Percentiles rank a stretch among this genome's conserved stretches.
These are phyloP conservation scores for Bimuria novae-zelandiae DNA, from an alignment of 2,329 filamentous ascomycete species.

Conservation along the genomic window DNA sequence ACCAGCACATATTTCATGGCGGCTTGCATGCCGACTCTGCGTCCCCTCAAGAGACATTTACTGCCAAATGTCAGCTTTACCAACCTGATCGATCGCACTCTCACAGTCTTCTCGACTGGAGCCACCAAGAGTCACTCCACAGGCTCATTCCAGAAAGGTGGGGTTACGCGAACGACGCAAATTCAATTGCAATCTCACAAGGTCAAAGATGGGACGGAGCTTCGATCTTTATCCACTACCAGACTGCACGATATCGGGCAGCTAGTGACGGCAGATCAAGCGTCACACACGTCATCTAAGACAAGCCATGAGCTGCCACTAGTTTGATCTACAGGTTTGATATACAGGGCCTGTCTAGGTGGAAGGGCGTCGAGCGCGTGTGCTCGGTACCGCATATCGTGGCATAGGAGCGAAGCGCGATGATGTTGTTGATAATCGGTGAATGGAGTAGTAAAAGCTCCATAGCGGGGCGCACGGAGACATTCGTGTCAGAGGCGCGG, in stretches of 20 bases:
- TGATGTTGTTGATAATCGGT: no score
- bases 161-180: not conserved
- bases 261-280: not conserved
- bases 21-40: slow-evolving; percentile 9
- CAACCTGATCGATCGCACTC: slow-evolving; percentile 1
- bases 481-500: not conserved
- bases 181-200: not conserved
- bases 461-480: no score
- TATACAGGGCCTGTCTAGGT: no score
- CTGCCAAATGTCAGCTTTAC: slow-evolving; percentile 1
- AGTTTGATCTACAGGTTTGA: not conserved
- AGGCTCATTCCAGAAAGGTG: slow-evolving; percentile 6
- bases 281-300: not conserved
- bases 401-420: no score
- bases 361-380: no score
- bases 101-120: not conserved
- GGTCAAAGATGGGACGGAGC: not conserved
- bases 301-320: not conserved
- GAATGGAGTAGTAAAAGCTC: no score
- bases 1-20: slow-evolving; percentile 12
- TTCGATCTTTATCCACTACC: not conserved
- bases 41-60: slow-evolving; percentile 5
- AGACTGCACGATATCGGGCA: not conserved
- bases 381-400: no score
- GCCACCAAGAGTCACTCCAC: not conserved